Evolutionary conservation across 257 asterid genomes (phyloP), one percentile per base, ranked within the genome.

Genomic region (Vinca minor): DNA sequence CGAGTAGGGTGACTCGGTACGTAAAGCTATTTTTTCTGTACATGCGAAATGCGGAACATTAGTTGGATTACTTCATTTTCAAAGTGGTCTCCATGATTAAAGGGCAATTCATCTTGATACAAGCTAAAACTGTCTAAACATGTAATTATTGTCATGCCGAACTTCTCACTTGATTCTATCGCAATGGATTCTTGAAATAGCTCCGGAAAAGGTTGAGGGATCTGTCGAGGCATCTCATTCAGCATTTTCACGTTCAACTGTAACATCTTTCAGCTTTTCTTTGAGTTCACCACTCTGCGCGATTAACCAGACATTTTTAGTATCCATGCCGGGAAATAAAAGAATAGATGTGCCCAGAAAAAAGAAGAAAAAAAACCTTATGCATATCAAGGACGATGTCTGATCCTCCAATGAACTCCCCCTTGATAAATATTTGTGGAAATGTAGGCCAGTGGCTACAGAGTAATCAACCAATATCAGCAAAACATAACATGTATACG

Each of bases 391-490:
- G 94, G 75, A 92, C 79, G 85, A 92, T 92, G 79, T 92, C 98
- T 46, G 98, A 92, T 72, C 98, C 98, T 65, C 98, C 98, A 28
- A 92, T 53, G 69, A 92, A 92, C 81, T 89, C 96, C 35, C 96
- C 96, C 0, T 84, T 78, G 88, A 92, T 85, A 76, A 92, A 92
- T 81, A 92, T 85, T 64, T 92, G 96, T 35, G 96, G 98, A 76
- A 92, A 92, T 52, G 98, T 92, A 18, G 98, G 98, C 96, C 98
- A 92, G 79, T 82, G 86, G 86, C 98, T 92, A 82, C 81, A 76
- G 69, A 14, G 41, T 8, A 56, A 17, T 31, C 7, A 18, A 31
- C 23, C 26, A 31, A 31, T 31, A 31, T 56, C 8, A 56, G 42
- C 7, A 17, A 56, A 56, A 0, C 23, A 17, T 25, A 53, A 4